Percentiles rank a stretch among this genome's conserved stretches.
Evolutionary conservation across 2,329 filamentous ascomycete genomes (phyloP).

Genomic region (Acarospora socialis): DNA sequence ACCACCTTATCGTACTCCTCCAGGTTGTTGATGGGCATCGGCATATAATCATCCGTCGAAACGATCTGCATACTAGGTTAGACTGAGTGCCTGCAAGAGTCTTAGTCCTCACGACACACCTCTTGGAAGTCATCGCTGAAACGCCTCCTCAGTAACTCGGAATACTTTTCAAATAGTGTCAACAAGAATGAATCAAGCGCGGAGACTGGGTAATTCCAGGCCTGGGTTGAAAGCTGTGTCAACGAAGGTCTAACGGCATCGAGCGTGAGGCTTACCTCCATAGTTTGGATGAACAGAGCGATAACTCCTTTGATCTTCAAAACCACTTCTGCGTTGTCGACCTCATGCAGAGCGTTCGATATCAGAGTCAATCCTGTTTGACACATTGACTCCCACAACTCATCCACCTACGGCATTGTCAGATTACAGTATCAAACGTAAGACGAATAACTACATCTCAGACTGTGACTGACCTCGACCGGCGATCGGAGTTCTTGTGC

Average conservation of each 20-base stretch:
- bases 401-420: conserved; percentile 63
- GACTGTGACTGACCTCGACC: conserved; percentile 48
- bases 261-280: conserved; percentile 52
- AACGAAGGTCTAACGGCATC: neutral
- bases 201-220: conserved; percentile 77
- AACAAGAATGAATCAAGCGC: conserved; percentile 73
- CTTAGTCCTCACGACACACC: conserved; percentile 30
- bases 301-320: conserved; percentile 92
- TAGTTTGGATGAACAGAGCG: conserved; percentile 90
- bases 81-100: conserved; percentile 1
- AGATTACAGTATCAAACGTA: conserved; percentile 6
- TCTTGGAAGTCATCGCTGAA: conserved; percentile 96
- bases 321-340: conserved; percentile 79
- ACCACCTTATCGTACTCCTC: conserved; percentile 95
- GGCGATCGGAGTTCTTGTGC: conserved; percentile 68
- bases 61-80: conserved; percentile 36
- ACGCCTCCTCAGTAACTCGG: conserved; percentile 72
- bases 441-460: neutral
- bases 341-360: conserved; percentile 57
- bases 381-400: conserved; percentile 97
- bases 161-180: conserved; percentile 86
- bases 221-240: conserved; percentile 32
- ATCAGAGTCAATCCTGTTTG: conserved; percentile 73
- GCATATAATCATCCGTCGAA: conserved; percentile 98
- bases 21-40: conserved; percentile 82